Percentiles rank a stretch among this genome's conserved stretches.
These are phyloP conservation scores for Escallonia rubra DNA, from an alignment of 129 eudicot genomes.

Conservation along the genomic window DNA sequence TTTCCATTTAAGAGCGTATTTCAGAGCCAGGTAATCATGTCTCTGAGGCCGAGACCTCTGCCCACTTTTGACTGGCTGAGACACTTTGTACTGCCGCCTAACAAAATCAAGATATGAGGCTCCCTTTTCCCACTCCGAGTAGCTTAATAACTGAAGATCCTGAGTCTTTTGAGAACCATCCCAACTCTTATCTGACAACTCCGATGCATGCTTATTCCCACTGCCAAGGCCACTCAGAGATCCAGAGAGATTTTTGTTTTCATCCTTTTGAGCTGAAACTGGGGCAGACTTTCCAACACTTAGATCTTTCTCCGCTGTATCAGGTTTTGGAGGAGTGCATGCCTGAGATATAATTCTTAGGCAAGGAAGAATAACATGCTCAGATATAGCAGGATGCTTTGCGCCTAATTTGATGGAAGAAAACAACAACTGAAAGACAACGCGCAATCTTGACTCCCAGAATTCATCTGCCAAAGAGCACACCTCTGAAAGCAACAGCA, in stretches of 20 bases:
- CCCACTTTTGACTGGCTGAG: conserved; percentile 53
- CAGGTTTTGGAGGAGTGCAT: conserved; percentile 97
- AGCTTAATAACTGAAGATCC: conserved; percentile 82
- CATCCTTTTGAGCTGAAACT: conserved; percentile 43
- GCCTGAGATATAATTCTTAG: conserved; percentile 90
- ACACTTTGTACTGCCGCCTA: conserved; percentile 87
- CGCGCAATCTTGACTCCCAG: conserved; percentile 96
- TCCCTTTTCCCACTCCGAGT: conserved; percentile 97
- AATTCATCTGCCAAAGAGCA: conserved; percentile 91
- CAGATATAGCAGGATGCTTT: conserved; percentile 96
- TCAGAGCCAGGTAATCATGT: conserved; percentile 67
- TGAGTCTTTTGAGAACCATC: conserved; percentile 72
- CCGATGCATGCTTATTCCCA: conserved; percentile 46
- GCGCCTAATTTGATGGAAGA: conserved; percentile 89
- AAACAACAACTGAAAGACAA: conserved; percentile 88
- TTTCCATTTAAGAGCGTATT: conserved; percentile 94
- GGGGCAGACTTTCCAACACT: conserved; percentile 40
- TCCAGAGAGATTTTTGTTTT: conserved; percentile 40
- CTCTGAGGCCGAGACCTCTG: conserved; percentile 73
- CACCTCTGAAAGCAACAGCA: conserved; percentile 89
- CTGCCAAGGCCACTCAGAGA: conserved; percentile 28
- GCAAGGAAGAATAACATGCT: conserved; percentile 93
- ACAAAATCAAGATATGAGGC: conserved; percentile 99
- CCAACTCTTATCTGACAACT: conserved; percentile 60
- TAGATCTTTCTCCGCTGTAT: conserved; percentile 69